Base-by-base conservation (phyloP, 2,329 filamentous ascomycete species). In the Ceratocystis eucalypticola region DNA sequence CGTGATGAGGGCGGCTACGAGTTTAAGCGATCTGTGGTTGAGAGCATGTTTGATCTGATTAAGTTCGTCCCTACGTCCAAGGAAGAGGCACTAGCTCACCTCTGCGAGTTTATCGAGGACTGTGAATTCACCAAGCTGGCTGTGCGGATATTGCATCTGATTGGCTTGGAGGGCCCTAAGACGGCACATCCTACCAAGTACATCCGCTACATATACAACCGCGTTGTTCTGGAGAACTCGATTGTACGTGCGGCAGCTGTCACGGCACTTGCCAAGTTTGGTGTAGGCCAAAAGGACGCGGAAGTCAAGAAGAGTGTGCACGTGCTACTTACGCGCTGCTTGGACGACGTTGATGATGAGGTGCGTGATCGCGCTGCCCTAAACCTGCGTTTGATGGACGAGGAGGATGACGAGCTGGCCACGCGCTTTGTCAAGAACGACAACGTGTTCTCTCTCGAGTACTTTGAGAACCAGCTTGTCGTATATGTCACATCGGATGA, bases 31-130 rank as follows among this genome's bases (percentile, higher is more conserved):
- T 88, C 91, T 64, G 93, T 99, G 10, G 93, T 99, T 22, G 94
- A 99, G 80, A 96, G 91, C 81, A 97, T 99, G 87, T 97, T 99
- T 74, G 94, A 99, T 73, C 80, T 99, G 66, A 97, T 99, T 80
- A 96, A 97, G 76, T 99, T 99, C 73, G 93, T 99, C 2, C 94
- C 94, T 0, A 94, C 96, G 68, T 86, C 84, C 41, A 87, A 87
- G 76, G 85, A 87, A 72, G 84, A 87, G 70, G 93, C 94, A 20
- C 84, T 99, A 62, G 90, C 93, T 15, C 94, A 97, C 73, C 84
- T 99, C 25, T 97, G 94, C 79, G 94, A 99, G 75, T 99, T 99
- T 74, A 99, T 99, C 70, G 94, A 99, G 77, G 94, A 99, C 75
- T 99, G 94, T 79, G 94, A 99, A 75, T 99, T 97, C 76, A 96